These are phyloP conservation scores for Trichoderma asperellum DNA, from an alignment of 2,329 filamentous ascomycete genomes.

Conservation along the genomic window DNA sequence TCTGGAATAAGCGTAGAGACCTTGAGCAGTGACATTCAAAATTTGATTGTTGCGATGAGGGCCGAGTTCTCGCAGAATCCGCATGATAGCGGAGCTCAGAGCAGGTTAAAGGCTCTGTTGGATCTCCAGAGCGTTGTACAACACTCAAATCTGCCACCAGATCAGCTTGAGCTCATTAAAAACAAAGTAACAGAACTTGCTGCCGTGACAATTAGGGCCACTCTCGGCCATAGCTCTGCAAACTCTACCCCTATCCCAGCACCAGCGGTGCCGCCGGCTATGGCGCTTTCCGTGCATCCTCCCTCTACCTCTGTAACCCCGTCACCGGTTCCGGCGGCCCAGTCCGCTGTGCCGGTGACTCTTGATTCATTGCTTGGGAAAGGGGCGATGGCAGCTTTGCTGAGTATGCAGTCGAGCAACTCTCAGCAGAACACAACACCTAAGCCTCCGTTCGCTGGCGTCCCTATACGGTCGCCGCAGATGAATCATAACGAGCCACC, in stretches of 20 bases:
- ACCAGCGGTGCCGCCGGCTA: conserved; percentile 41
- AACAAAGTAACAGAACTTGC: conserved; percentile 80
- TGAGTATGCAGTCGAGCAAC: conserved; percentile 58
- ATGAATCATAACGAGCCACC: conserved; percentile 47
- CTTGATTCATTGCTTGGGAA: conserved; percentile 63
- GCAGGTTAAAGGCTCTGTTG: conserved; percentile 80
- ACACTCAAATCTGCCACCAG: conserved; percentile 74
- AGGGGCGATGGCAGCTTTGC: conserved; percentile 61
- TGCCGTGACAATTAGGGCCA: conserved; percentile 62
- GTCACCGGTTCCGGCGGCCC: conserved; percentile 40
- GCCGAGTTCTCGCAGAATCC: conserved; percentile 75
- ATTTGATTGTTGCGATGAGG: conserved; percentile 73
- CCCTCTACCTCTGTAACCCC: conserved; percentile 42
- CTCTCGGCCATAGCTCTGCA: conserved; percentile 47
- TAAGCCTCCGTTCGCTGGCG: conserved; percentile 42
- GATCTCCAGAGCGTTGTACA: conserved; percentile 78
- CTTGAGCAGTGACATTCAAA: conserved; percentile 81
- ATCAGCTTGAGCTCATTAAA: conserved; percentile 83
- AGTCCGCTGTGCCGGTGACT: conserved; percentile 47
- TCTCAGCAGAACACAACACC: conserved; percentile 53
- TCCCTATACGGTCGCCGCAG: conserved; percentile 56
- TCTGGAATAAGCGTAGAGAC: conserved; percentile 67
- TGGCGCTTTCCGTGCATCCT: conserved; percentile 37
- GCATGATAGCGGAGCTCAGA: conserved; percentile 74
- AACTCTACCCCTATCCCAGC: conserved; percentile 48